A percentile compares a stretch with the other conserved stretches of the same genome.
phyloP scores from a whole-genome alignment of 2,329 filamentous ascomycete genomes.

The Cladosporium sp. region DNA sequence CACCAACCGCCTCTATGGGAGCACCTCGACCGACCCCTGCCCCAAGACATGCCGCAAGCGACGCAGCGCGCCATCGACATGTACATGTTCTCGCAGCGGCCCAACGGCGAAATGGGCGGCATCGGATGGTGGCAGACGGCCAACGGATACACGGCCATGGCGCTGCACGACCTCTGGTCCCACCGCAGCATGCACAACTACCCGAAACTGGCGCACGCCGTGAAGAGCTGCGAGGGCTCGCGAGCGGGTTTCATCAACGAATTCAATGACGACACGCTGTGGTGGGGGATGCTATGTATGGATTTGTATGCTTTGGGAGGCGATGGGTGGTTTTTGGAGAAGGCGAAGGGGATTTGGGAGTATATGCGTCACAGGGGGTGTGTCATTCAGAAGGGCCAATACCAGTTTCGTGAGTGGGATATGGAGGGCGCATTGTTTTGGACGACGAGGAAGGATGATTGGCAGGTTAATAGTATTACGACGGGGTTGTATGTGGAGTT shows the following conservation, averaged over 20 bases:
- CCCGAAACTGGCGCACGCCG: slow-evolving; percentile 13
- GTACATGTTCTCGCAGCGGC: slow-evolving; percentile 19
- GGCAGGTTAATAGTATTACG: slow-evolving; percentile 22
- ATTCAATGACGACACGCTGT: slow-evolving; percentile 27
- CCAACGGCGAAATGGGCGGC: slow-evolving; percentile 23
- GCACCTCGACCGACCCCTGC: slow-evolving; percentile 10
- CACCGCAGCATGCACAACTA: slow-evolving; percentile 19
- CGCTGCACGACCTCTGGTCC: slow-evolving; percentile 24
- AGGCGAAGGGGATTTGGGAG: slow-evolving; percentile 21
- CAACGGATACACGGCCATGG: slow-evolving; percentile 29
- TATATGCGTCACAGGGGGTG: slow-evolving; percentile 16
- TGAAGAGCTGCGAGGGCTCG: slow-evolving; percentile 19
- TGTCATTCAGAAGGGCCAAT: slow-evolving; percentile 18
- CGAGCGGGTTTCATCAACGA: slow-evolving; percentile 25
- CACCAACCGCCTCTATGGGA: slow-evolving; percentile 10
- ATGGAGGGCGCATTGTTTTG: slow-evolving; percentile 25
- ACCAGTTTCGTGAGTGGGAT: slow-evolving; percentile 19
- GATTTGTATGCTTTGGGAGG: slow-evolving; percentile 21
- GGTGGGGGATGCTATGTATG: slow-evolving; percentile 25
- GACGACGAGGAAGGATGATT: slow-evolving; percentile 20
- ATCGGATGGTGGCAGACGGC: slow-evolving; percentile 30
- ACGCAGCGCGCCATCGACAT: slow-evolving; percentile 25
- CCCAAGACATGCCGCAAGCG: slow-evolving; percentile 12
- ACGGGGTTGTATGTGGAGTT: slow-evolving; percentile 25
- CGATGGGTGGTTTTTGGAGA: slow-evolving; percentile 22